A percentile compares a stretch with the other conserved stretches of the same genome.
Evolutionary conservation across 805 yeast species (phyloP).

Genomic region (Candida succiphila): DNA sequence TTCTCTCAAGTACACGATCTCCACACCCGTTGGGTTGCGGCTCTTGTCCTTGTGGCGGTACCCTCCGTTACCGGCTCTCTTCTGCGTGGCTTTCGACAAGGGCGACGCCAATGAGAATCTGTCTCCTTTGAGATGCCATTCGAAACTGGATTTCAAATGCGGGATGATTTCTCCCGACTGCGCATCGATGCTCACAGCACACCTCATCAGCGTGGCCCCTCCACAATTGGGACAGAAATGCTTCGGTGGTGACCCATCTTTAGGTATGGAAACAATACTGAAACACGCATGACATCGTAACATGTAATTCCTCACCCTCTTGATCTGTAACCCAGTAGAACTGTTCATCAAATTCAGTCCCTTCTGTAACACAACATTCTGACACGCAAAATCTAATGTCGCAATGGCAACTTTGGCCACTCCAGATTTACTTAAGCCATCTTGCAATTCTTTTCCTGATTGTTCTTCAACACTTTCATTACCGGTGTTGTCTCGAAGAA

Average conservation of each 20-base stretch:
- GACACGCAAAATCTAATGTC: conserved; percentile 96
- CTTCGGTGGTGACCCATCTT: conserved; percentile 59
- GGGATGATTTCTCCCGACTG: conserved; percentile 77
- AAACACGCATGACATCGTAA: conserved; percentile 97
- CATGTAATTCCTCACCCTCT: conserved; percentile 84
- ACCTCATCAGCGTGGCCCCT: conserved; percentile 79
- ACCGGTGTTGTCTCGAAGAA: conserved; percentile 59
- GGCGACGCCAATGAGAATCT: conserved; percentile 82
- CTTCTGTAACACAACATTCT: conserved; percentile 86
- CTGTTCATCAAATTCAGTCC: conserved; percentile 82
- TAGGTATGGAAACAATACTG: conserved; percentile 67
- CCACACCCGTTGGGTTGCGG: conserved; percentile 25
- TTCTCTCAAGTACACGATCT: conserved; percentile 61
- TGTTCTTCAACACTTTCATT: conserved; percentile 43
- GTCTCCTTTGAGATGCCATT: conserved; percentile 89
- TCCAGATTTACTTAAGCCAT: conserved; percentile 13
- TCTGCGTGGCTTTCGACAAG: conserved; percentile 61
- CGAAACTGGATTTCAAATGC: conserved; percentile 82
- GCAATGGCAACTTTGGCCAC: conserved; percentile 79
- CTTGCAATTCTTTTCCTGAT: conserved; percentile 9
- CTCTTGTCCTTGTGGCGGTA: conserved; percentile 58
- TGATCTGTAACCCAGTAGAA: conserved; percentile 75
- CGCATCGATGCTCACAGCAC: conserved; percentile 80
- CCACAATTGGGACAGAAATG: conserved; percentile 97
- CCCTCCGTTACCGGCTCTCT: conserved; percentile 70